These are phyloP conservation scores for Hypoxylon rubiginosum DNA, from an alignment of 2,329 filamentous ascomycete genomes.

Conservation along the genomic window DNA sequence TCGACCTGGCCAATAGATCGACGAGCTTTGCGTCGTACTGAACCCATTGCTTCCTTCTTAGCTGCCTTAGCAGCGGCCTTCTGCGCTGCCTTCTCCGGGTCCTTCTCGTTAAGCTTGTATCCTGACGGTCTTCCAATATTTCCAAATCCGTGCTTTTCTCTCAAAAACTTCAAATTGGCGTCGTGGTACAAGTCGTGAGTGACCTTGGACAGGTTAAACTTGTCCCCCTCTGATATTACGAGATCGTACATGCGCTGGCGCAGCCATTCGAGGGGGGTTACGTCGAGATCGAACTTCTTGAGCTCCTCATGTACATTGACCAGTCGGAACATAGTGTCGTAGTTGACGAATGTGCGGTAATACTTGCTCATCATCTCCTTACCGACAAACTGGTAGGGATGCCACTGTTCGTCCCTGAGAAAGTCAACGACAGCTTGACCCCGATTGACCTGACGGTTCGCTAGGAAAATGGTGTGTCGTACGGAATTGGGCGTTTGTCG, in stretches of 20 bases:
- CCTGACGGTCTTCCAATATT: slow-evolving; percentile 69
- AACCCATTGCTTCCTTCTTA: slow-evolving; percentile 44
- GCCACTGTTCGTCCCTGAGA: slow-evolving; percentile 63
- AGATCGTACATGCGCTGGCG: slow-evolving; percentile 69
- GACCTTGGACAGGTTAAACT: slow-evolving; percentile 65
- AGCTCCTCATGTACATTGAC: slow-evolving; percentile 68
- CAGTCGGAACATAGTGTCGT: slow-evolving; percentile 70
- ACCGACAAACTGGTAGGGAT: slow-evolving; percentile 68
- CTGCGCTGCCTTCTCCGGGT: slow-evolving; percentile 45
- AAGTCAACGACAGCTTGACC: slow-evolving; percentile 67
- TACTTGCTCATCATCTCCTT: slow-evolving; percentile 64
- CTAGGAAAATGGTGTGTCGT: slow-evolving; percentile 63
- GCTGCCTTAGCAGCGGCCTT: slow-evolving; percentile 48
- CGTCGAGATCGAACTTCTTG: slow-evolving; percentile 65
- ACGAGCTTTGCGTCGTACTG: slow-evolving; percentile 46
- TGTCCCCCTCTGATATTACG: slow-evolving; percentile 57
- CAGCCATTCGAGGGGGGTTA: slow-evolving; percentile 68
- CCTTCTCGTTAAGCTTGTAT: slow-evolving; percentile 57
- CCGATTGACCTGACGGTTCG: slow-evolving; percentile 68
- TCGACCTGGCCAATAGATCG: slow-evolving; percentile 52
- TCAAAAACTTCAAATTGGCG: slow-evolving; percentile 62
- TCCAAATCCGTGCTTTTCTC: slow-evolving; percentile 67
- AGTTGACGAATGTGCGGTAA: slow-evolving; percentile 59
- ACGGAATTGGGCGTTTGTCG: slow-evolving; percentile 48
- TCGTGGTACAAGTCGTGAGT: slow-evolving; percentile 70